Percentiles rank a stretch among this genome's conserved stretches.
Conservation (phyloP, 352 stramenopile genomes). For the Phytophthora sp. region DNA sequence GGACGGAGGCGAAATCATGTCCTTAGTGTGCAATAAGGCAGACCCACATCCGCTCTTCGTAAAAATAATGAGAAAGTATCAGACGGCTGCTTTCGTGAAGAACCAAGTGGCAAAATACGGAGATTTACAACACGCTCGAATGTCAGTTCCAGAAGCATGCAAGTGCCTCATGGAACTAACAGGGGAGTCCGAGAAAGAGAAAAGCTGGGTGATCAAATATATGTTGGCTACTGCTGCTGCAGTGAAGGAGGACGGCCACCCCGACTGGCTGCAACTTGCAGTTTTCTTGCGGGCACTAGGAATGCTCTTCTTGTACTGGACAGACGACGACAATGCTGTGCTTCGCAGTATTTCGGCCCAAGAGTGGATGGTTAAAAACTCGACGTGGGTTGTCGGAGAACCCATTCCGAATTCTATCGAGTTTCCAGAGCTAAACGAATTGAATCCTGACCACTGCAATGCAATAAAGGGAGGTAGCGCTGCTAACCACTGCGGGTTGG, state of each 20-base stretch:
- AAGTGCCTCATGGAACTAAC: constrained; percentile 65
- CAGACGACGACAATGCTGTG: constrained; percentile 65
- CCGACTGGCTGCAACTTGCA: constrained; percentile 82
- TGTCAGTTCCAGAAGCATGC: constrained; percentile 70
- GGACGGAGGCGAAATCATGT: constrained; percentile 74
- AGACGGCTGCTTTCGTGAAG: constrained; percentile 62
- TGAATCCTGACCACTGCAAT: constrained; percentile 66
- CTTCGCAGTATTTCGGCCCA: constrained; percentile 73
- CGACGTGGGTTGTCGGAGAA: constrained; percentile 69
- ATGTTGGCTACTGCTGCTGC: constrained; percentile 71
- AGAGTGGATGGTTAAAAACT: constrained; percentile 72
- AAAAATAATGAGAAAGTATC: constrained; percentile 80
- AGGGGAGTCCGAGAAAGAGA: constrained; percentile 45
- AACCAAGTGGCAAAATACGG: constrained; percentile 54
- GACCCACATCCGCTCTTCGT: constrained; percentile 54
- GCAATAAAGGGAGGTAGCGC: constrained; percentile 16
- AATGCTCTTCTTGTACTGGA: constrained; percentile 81
- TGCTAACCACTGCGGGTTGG: constrained; percentile 34
- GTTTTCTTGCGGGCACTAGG: constrained; percentile 77
- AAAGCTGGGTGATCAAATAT: constrained; percentile 74
- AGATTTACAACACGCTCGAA: constrained; percentile 51
- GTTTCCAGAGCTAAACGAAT: constrained; percentile 63
- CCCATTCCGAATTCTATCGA: constrained; percentile 66
- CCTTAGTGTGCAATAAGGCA: constrained; percentile 77
- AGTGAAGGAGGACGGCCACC: constrained; percentile 70